Conservation (phyloP, 345 rosid genomes). For the Salix exigua region DNA sequence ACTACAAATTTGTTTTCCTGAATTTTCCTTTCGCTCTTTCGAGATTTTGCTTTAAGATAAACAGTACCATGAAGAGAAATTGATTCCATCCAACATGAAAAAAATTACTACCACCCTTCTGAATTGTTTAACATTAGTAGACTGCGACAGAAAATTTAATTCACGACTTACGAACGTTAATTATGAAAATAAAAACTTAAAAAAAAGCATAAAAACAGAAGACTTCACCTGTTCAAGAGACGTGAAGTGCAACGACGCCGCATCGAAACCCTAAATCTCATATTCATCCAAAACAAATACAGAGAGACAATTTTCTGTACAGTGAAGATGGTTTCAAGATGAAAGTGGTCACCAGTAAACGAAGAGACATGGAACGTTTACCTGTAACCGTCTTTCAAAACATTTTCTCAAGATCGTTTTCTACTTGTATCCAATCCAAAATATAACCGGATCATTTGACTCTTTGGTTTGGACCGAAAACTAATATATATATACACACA, state of each 20-base stretch:
- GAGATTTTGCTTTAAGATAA: no score
- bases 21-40: no score
- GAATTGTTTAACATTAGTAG: background rate
- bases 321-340: background rate
- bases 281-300: background rate
- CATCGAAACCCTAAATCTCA: no score
- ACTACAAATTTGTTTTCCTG: no score
- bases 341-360: background rate
- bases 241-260: background rate
- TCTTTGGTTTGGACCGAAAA: no score
- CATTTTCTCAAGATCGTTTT: background rate
- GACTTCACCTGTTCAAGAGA: background rate
- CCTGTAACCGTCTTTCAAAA: background rate
- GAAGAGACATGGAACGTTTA: no score
- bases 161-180: background rate
- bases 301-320: background rate
- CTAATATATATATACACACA: no score
- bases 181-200: rapidly evolving
- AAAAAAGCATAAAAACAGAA: no score
- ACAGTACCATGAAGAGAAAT: no score
- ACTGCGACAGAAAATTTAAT: background rate
- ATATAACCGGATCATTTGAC: no score
- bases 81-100: background rate
- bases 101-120: background rate
- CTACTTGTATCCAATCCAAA: background rate